Evolutionary conservation across 345 rosid species (phyloP).

Genomic region (Theobroma cacao): DNA sequence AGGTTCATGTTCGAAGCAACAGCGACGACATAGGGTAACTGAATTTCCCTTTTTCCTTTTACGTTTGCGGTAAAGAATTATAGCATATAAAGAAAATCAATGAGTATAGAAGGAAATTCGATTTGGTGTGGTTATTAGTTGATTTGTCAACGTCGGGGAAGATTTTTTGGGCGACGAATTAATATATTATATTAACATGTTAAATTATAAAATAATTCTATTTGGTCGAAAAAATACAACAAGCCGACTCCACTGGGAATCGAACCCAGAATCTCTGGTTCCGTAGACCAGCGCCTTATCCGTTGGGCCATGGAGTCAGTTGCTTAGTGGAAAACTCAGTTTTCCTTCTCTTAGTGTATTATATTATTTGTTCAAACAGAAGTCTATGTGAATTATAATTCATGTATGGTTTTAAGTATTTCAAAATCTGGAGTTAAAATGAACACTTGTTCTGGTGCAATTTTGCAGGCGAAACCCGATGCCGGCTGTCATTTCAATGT

Average conservation of each 20-base stretch:
- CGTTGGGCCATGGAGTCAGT: not conserved
- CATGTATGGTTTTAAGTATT: not conserved
- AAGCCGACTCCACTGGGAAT: slow-evolving; percentile 75
- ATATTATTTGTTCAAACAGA: too few species aligned
- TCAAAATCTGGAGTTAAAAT: not conserved
- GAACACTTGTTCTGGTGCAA: not conserved
- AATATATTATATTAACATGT: too few species aligned
- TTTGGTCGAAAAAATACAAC: too few species aligned
- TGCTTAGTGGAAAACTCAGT: too few species aligned
- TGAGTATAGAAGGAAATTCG: not conserved
- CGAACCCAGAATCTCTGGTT: slow-evolving; percentile 76
- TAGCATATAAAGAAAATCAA: not conserved
- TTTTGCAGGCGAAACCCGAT: slow-evolving; percentile 35
- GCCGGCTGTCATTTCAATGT: slow-evolving; percentile 36
- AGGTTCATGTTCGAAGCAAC: slow-evolving; percentile 32
- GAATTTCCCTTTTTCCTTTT: not conserved
- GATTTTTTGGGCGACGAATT: not conserved
- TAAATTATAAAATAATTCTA: too few species aligned
- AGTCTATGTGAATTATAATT: not conserved
- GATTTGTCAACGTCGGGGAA: not conserved
- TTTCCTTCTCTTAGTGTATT: too few species aligned
- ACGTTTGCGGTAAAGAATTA: not conserved
- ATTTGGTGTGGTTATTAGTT: not conserved
- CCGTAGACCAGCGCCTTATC: slow-evolving; percentile 72
- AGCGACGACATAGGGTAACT: slow-evolving; percentile 39